Evolutionary conservation across 371 early-diverging fungal genomes (phyloP), one percentile per base, ranked within the genome.

Genomic region (Parasitella parasitica): DNA sequence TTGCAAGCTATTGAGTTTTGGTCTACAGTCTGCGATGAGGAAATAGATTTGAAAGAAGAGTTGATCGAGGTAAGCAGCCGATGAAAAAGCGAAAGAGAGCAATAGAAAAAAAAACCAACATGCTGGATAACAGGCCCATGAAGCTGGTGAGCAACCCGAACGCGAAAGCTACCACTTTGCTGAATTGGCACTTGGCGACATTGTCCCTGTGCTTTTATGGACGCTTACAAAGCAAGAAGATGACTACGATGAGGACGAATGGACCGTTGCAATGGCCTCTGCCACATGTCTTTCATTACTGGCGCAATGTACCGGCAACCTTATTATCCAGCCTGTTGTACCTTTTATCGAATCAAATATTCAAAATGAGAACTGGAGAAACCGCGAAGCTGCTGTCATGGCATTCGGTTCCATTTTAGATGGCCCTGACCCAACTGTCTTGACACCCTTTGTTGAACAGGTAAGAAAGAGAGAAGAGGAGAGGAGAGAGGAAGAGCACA

Each of bases 1-100:
- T 76, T 95, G 58, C 98, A 98, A 74, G 97, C 98, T 39, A 89
- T 98, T 57, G 99, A 98, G 82, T 98, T 98, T 73, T 98, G 99
- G 99, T 94, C 97, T 15, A 96, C 97, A 18, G 91, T 98, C 16
- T 96, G 95, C 72, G 99, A 98, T 64, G 92, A 90, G 61, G 99
- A 98, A 76, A 85, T 91, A 50, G 89, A 90, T 48, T 69, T 91
- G 9, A 79, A 80, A 32, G 67, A 78, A 9, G 83, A 87, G 16
- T 78, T 72, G 36, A 69, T 70, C 13, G 76, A 78, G 12, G 78
- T 78, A 71, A 65, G 41, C 11, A 27, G 22, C 1, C 32, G 8
- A 32, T n/a, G 20, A 34, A 34, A 20, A 18, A 0, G 16, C 16
- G 3, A 24, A 4, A 49, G 32, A 57, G n/a, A 36, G 28, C 16